Conservation (phyloP, 371 early-diverging fungal species). For the Rhizopus stolonifer region DNA sequence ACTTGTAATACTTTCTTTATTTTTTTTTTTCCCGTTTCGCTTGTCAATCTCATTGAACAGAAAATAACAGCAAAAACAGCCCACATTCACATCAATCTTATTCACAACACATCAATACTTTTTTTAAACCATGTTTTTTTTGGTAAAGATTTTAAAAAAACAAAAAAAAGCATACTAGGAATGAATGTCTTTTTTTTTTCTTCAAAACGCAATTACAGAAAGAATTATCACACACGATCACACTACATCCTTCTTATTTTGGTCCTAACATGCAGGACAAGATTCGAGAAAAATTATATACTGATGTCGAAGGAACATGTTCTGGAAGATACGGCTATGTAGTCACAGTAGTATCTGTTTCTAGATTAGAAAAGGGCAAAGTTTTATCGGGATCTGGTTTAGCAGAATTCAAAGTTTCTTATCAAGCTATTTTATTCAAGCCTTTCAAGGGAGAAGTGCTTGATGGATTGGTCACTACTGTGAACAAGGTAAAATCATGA, state of each 20-base stretch:
- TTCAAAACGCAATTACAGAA: constrained; percentile 56
- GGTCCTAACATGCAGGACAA: constrained; percentile 82
- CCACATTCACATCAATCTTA: neutral
- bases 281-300: constrained; percentile 78
- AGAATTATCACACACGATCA: constrained; percentile 85
- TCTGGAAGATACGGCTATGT: constrained; percentile 93
- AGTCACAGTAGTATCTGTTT: constrained; percentile 82
- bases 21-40: too few species aligned
- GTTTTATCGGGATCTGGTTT: constrained; percentile 85
- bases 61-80: too few species aligned
- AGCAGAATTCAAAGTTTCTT: constrained; percentile 92
- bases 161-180: neutral
- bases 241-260: constrained; percentile 90
- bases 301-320: constrained; percentile 95
- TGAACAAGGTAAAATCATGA: constrained; percentile 88
- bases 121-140: constrained; percentile 16
- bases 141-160: constrained; percentile 9
- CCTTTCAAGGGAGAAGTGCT: constrained; percentile 97
- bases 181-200: neutral
- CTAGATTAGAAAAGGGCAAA: constrained; percentile 80
- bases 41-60: too few species aligned
- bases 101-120: too few species aligned
- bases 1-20: neutral
- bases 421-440: constrained; percentile 97
- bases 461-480: constrained; percentile 93